These are phyloP conservation scores for Isabelozyma heimii DNA, from an alignment of 805 yeast genomes.

Conservation along the genomic window DNA sequence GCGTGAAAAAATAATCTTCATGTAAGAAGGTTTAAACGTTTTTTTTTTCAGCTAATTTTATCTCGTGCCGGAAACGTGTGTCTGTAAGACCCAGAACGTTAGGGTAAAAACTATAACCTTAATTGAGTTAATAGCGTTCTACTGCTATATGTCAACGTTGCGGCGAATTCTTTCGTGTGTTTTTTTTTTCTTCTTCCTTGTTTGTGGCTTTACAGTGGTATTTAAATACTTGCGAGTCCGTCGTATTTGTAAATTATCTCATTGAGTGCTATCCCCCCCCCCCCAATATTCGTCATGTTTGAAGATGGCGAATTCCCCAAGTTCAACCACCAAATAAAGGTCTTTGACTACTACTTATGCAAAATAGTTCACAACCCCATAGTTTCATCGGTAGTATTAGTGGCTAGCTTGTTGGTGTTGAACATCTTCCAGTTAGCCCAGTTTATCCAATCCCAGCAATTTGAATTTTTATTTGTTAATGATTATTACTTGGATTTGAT, in stretches of 20 bases:
- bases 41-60: neutral
- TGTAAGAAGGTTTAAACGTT: neutral
- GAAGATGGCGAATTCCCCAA: neutral
- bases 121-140: too few relatives aligned
- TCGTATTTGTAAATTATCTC: too few relatives aligned
- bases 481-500: neutral
- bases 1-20: neutral
- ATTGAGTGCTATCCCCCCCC: neutral
- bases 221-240: neutral
- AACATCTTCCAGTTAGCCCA: constrained; percentile 1
- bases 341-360: constrained; percentile 16
- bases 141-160: too few relatives aligned
- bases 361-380: constrained; percentile 19
- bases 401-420: constrained; percentile 1
- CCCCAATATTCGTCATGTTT: neutral
- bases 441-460: neutral
- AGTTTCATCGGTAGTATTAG: constrained; percentile 8
- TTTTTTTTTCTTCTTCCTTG: too few relatives aligned
- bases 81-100: neutral
- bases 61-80: neutral
- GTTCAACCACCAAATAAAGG: constrained; percentile 7
- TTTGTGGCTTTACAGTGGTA: neutral
- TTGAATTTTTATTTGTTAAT: neutral
- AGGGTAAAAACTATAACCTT: too few relatives aligned
- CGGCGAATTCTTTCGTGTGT: too few relatives aligned